These are phyloP conservation scores for Suillus fuscotomentosus DNA, from an alignment of 768 basidiomycete genomes.

Conservation along the genomic window DNA sequence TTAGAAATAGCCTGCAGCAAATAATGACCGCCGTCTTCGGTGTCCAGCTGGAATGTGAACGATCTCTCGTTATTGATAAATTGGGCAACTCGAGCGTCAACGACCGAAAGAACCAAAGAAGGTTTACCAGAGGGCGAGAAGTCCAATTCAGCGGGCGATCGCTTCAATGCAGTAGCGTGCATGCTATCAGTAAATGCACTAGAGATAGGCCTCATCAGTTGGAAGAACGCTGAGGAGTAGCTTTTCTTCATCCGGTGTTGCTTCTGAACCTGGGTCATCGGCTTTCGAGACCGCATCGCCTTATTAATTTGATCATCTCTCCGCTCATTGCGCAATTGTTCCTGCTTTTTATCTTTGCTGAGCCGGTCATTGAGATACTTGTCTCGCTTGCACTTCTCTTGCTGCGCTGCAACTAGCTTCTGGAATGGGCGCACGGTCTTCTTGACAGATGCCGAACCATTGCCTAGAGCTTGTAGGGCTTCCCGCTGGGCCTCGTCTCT, in stretches of 20 bases:
- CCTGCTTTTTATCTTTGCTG: slow-evolving; percentile 72
- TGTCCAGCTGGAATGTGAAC: slow-evolving; percentile 79
- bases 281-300: slow-evolving; percentile 62
- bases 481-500: slow-evolving; percentile 76
- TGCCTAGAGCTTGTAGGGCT: slow-evolving; percentile 42
- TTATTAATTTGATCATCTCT: slow-evolving; percentile 74
- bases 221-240: slow-evolving; percentile 78
- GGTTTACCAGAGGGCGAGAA: slow-evolving; percentile 74
- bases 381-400: slow-evolving; percentile 83
- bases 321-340: slow-evolving; percentile 69
- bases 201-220: slow-evolving; percentile 86
- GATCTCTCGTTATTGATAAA: slow-evolving; percentile 82
- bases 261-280: slow-evolving; percentile 55
- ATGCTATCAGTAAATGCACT: slow-evolving; percentile 77
- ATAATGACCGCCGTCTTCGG: slow-evolving; percentile 86
- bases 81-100: slow-evolving; percentile 66
- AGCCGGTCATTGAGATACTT: slow-evolving; percentile 64
- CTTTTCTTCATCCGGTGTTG: slow-evolving; percentile 87
- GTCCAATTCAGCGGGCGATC: slow-evolving; percentile 72
- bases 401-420: slow-evolving; percentile 57
- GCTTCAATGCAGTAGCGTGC: slow-evolving; percentile 40
- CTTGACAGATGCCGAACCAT: slow-evolving; percentile 47
- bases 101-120: slow-evolving; percentile 68
- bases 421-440: slow-evolving; percentile 67
- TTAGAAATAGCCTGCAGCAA: slow-evolving; percentile 71